phyloP scores from a whole-genome alignment of 768 basidiomycete species.

The Serendipita sp. region DNA sequence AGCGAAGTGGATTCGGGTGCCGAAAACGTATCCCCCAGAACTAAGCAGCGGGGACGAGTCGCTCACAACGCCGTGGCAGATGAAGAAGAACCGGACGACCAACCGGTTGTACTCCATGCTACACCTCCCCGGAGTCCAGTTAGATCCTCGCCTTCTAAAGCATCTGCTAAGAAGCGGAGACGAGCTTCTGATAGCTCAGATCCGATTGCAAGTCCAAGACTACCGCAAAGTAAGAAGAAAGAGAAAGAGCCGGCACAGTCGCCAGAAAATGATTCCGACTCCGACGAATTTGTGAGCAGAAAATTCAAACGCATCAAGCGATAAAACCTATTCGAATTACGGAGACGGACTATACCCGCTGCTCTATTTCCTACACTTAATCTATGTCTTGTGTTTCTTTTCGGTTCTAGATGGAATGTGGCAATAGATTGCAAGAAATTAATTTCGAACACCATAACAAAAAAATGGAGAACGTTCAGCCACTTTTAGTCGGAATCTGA shows the following conservation, averaged over 20 bases:
- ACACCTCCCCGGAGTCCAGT: neutral
- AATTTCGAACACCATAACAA: no score
- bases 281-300: neutral
- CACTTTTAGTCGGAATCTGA: neutral
- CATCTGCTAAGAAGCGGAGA: neutral
- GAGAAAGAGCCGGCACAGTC: neutral
- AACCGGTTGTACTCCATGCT: neutral
- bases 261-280: neutral
- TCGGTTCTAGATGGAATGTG: neutral
- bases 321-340: neutral
- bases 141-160: neutral
- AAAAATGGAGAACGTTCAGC: neutral
- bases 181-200: neutral
- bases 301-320: constrained; percentile 2
- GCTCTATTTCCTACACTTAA: no score
- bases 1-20: neutral
- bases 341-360: neutral
- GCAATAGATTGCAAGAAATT: neutral
- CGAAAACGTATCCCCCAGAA: neutral
- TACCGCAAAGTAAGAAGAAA: neutral
- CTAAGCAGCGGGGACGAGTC: neutral
- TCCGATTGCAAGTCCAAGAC: neutral
- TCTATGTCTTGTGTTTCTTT: neutral
- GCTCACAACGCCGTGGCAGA: neutral
- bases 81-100: neutral